Evolutionary conservation across 345 rosid species (phyloP).

Genomic region (Turnera subulata): DNA sequence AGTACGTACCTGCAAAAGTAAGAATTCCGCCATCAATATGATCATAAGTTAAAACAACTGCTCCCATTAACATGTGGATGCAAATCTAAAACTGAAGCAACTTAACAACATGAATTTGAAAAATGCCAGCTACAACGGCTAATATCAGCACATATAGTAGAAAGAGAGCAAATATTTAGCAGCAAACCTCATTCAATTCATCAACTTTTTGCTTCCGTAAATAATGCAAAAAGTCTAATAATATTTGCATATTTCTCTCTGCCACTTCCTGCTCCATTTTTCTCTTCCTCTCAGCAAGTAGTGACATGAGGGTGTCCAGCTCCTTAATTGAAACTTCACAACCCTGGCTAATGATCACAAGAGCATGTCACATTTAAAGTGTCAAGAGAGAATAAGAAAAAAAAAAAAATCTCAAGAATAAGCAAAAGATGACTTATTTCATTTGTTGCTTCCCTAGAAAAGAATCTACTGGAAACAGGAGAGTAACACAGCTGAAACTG

Average conservation of each 20-base stretch:
- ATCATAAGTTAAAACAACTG: background rate
- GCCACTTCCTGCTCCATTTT: conserved; percentile 98
- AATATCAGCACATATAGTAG: background rate
- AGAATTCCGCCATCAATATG: conserved; percentile 4
- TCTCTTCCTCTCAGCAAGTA: conserved; percentile 83
- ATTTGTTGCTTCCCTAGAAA: too few species aligned
- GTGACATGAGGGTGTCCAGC: conserved; percentile 61
- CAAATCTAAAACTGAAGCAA: background rate
- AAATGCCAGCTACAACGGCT: background rate
- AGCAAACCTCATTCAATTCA: conserved; percentile 77
- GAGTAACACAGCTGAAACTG: too few species aligned
- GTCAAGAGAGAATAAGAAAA: background rate
- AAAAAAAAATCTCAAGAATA: background rate
- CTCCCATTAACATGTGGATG: background rate
- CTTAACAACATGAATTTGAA: background rate
- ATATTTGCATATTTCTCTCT: conserved; percentile 96
- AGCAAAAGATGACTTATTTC: background rate
- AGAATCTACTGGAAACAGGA: too few species aligned
- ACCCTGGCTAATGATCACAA: conserved; percentile 59
- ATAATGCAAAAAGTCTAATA: conserved; percentile 79
- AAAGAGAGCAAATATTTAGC: background rate
- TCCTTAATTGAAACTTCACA: conserved; percentile 89
- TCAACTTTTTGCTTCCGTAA: conserved; percentile 85
- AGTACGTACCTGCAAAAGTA: conserved; percentile 55
- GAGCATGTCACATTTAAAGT: conserved; percentile 11